A percentile compares a stretch with the other conserved stretches of the same genome.
phyloP scores from a whole-genome alignment of 108 stramenopile genomes.

The Epithemia pelagica region DNA sequence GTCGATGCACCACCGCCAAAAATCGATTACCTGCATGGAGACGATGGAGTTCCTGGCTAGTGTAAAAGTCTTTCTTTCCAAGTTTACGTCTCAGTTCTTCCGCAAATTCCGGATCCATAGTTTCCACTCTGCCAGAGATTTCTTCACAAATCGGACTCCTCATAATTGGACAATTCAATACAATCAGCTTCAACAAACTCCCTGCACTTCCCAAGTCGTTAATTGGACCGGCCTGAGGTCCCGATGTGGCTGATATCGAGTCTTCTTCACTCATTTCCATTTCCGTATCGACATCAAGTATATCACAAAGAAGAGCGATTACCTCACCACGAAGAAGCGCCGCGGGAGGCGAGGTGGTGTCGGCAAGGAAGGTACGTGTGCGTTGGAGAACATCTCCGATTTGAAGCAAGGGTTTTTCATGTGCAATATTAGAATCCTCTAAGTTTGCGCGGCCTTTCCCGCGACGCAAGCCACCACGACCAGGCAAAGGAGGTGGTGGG shows the following conservation, averaged over 20 bases:
- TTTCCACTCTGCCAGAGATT: slow-evolving; percentile 19
- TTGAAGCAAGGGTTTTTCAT: slow-evolving; percentile 45
- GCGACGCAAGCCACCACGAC: background rate
- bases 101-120: slow-evolving; percentile 15
- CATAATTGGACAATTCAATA: slow-evolving; percentile 70
- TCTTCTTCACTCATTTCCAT: slow-evolving; percentile 77
- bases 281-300: slow-evolving; percentile 74
- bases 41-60: slow-evolving; percentile 30
- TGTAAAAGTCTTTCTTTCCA: slow-evolving; percentile 23
- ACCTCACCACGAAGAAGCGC: slow-evolving; percentile 68
- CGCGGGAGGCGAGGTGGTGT: slow-evolving; percentile 60
- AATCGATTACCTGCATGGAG: slow-evolving; percentile 74
- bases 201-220: slow-evolving; percentile 78
- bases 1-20: slow-evolving; percentile 76
- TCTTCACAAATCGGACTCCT: slow-evolving; percentile 37
- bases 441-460: background rate
- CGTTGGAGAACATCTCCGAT: slow-evolving; percentile 81
- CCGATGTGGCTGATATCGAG: slow-evolving; percentile 40
- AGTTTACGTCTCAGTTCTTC: slow-evolving; percentile 35
- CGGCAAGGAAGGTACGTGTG: slow-evolving; percentile 69
- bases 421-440: background rate
- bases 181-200: slow-evolving; percentile 77
- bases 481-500: slow-evolving; percentile 24
- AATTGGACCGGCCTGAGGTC: slow-evolving; percentile 43
- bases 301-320: slow-evolving; percentile 71